Conservation (phyloP, 2,329 filamentous ascomycete genomes). For the Corinectria fuckeliana region DNA sequence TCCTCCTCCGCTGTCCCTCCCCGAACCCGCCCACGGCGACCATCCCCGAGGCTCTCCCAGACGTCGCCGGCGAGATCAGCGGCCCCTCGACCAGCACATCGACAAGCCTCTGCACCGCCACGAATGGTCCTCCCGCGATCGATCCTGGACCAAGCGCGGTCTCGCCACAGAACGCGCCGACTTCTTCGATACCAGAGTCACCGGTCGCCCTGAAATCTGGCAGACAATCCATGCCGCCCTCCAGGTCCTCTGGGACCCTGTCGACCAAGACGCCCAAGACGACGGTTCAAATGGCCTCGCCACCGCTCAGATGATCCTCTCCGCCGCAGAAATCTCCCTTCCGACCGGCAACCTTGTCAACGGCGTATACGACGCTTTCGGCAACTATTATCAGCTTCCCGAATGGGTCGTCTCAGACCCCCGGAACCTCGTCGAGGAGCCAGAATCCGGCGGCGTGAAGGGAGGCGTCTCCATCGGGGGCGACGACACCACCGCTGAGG, state of each 20-base stretch:
- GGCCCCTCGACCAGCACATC: constrained; percentile 67
- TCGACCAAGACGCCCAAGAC: constrained; percentile 45
- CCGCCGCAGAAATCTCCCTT: constrained; percentile 77
- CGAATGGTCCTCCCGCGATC: constrained; percentile 68
- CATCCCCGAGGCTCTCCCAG: constrained; percentile 34
- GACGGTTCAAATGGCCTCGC: constrained; percentile 53
- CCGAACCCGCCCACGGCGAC: constrained; percentile 36
- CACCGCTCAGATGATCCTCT: constrained; percentile 81
- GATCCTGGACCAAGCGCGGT: constrained; percentile 72
- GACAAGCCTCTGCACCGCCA: constrained; percentile 72
- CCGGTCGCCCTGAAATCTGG: constrained; percentile 81
- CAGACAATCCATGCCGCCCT: constrained; percentile 72
- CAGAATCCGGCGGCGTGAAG: constrained; percentile 32
- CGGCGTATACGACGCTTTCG: constrained; percentile 74
- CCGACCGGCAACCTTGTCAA: constrained; percentile 76
- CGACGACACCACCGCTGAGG: constrained; percentile 49
- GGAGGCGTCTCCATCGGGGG: constrained; percentile 46
- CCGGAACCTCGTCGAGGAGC: constrained; percentile 55
- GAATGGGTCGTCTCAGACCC: constrained; percentile 74
- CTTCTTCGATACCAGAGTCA: constrained; percentile 91
- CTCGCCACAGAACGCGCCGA: constrained; percentile 76
- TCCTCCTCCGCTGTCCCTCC: constrained; percentile 44
- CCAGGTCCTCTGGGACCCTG: constrained; percentile 69
- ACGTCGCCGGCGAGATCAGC: constrained; percentile 45
- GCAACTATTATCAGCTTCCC: constrained; percentile 73